phyloP scores from a whole-genome alignment of 257 asterid species.

The Fraxinus anomala region DNA sequence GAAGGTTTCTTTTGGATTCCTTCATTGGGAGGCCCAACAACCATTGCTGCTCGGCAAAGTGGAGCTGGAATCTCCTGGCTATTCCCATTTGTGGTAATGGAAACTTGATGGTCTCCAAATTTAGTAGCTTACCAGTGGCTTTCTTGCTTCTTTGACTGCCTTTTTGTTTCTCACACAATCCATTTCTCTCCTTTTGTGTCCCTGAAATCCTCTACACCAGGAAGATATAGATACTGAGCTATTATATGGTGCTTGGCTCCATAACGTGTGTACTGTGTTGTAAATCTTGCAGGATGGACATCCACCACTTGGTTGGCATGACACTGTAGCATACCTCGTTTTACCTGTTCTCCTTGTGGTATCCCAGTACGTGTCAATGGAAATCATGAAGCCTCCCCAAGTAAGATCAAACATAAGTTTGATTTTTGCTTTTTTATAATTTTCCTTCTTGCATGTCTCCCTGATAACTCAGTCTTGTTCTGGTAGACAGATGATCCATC shows the following conservation, averaged over 20 bases:
- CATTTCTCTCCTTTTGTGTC: conserved; percentile 7
- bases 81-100: conserved; percentile 88
- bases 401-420: conserved; percentile 46
- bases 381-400: conserved; percentile 99
- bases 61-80: conserved; percentile 98
- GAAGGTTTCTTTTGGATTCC: conserved; percentile 99
- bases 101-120: conserved; percentile 15
- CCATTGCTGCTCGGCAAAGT: conserved; percentile 98
- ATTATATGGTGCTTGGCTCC: conserved; percentile 9
- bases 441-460: conserved; percentile 30
- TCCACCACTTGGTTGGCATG: conserved; percentile 99
- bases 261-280: conserved; percentile 21
- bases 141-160: conserved; percentile 19
- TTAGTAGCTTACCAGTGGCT: not conserved
- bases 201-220: conserved; percentile 13
- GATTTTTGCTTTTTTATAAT: conserved; percentile 14
- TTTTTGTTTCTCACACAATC: conserved; percentile 24
- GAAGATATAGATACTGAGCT: conserved; percentile 15
- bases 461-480: conserved; percentile 39
- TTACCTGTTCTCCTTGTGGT: conserved; percentile 85
- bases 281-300: conserved; percentile 83
- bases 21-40: conserved; percentile 98
- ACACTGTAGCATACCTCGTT: conserved; percentile 93
- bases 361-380: conserved; percentile 94
- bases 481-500: conserved; percentile 95